These are phyloP conservation scores for Chloris gayana DNA, from an alignment of 176 grass and related monocot species.

Conservation along the genomic window DNA sequence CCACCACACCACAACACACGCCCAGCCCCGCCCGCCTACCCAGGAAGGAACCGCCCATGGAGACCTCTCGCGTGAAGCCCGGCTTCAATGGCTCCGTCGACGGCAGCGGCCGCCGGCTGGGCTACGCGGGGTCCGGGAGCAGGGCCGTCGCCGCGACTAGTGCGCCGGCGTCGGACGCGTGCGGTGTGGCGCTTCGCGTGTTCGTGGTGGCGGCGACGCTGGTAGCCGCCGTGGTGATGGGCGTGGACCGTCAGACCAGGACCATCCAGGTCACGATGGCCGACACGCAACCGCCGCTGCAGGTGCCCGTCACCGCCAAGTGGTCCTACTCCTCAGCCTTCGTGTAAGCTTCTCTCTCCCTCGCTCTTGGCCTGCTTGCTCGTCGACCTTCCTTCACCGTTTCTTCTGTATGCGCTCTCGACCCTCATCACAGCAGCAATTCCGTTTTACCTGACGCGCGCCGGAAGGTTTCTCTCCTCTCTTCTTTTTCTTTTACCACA, in stretches of 20 bases:
- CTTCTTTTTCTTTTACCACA: no score
- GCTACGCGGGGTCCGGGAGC: not conserved
- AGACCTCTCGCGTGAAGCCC: conserved; percentile 45
- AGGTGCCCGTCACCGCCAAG: conserved; percentile 63
- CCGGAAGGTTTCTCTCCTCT: no score
- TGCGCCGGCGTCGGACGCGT: conserved; percentile 23
- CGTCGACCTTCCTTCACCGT: not conserved
- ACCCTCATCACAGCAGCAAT: no score
- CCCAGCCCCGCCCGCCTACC: conserved; percentile 33
- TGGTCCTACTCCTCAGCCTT: conserved; percentile 72
- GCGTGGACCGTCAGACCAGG: conserved; percentile 53
- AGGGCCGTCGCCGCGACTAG: not conserved
- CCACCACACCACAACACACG: not conserved
- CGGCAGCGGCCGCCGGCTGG: conserved; percentile 33
- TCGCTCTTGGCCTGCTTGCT: not conserved
- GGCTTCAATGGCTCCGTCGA: conserved; percentile 45
- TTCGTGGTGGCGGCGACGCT: conserved; percentile 54
- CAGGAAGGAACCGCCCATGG: conserved; percentile 39
- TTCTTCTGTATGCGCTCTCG: not conserved
- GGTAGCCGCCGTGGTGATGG: conserved; percentile 64
- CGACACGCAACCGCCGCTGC: conserved; percentile 52
- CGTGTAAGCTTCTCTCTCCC: conserved; percentile 47
- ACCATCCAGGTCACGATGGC: conserved; percentile 34
- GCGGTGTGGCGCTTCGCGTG: conserved; percentile 45
- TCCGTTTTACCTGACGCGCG: no score